Evolutionary conservation across 495 filamentous ascomycete genomes (phyloP), one percentile per base, ranked within the genome.

Genomic region (Podospora sp.): DNA sequence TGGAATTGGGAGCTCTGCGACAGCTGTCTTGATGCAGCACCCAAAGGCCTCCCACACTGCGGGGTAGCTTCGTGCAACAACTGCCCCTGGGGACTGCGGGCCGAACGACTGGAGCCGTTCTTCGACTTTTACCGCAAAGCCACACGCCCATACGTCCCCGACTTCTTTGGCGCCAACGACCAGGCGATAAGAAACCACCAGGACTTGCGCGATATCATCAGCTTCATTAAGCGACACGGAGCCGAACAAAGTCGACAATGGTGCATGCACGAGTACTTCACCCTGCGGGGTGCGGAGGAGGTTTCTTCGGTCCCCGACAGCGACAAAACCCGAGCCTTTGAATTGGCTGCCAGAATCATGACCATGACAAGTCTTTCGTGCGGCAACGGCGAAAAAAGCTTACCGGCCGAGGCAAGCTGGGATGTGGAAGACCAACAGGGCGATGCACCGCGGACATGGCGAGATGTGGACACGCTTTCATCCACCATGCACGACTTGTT

Each of bases 61-160:
- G 29, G 29, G 29, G 29, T 33, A 33, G 29, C 29, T 33, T 8
- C 29, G 29, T 33, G 29, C 29, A 3, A 33, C 29, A 3, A 33
- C 60, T 69, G 50, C 20, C 72, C 70, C 9, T 72, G 67, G 68
- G 18, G 67, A 6, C 27, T 51, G 55, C 36, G 20, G 16, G 21
- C 49, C 26, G 52, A 63, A 33, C 68, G 70, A 25, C 67, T 79
- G 11, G 57, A 58, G 24, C 66, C 64, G 18, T 80, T 75, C 50
- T 77, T 78, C 53, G 69, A 79, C n/a, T 72, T 69, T 24, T 80
- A 80, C 55, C 73, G 67, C 35, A 58, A 66, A 4, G 2, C 71
- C 14, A 76, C 71, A 9, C 12, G 60, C 9, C 63, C 72, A 0
- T 80, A 80, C 60, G 72, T 76, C 27, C 65, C 70, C 27, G 73